These are phyloP conservation scores for Termitomyces sp. DNA, from an alignment of 768 basidiomycete genomes.

Conservation along the genomic window DNA sequence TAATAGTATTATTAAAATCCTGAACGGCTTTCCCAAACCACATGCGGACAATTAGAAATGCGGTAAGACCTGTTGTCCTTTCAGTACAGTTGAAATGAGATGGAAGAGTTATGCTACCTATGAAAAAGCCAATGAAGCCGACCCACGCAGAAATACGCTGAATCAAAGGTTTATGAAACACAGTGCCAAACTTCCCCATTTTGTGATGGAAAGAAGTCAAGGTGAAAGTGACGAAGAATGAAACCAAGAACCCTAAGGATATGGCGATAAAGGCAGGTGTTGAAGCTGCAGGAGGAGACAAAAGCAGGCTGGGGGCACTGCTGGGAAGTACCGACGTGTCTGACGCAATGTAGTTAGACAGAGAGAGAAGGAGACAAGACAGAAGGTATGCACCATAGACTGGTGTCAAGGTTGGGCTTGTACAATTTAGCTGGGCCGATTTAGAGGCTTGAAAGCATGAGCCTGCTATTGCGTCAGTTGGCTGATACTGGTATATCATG, in stretches of 20 bases:
- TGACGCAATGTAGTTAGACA: conserved; percentile 19
- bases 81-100: neutral
- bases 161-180: conserved; percentile 50
- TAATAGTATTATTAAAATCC: conserved; percentile 67
- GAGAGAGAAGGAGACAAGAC: neutral
- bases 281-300: conserved; percentile 57
- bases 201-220: conserved; percentile 61
- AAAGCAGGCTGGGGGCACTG: conserved; percentile 46
- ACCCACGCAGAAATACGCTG: conserved; percentile 66
- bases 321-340: conserved; percentile 60
- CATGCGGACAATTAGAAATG: conserved; percentile 70
- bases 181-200: conserved; percentile 44
- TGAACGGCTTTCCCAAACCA: conserved; percentile 77
- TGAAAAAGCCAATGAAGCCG: conserved; percentile 70
- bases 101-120: conserved; percentile 37
- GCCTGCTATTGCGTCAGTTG: conserved; percentile 33
- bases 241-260: conserved; percentile 46
- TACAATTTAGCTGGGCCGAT: conserved; percentile 49
- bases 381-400: conserved; percentile 45
- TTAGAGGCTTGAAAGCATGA: conserved; percentile 57
- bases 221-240: conserved; percentile 65
- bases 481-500: neutral
- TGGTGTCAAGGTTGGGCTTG: conserved; percentile 46
- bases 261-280: conserved; percentile 62
- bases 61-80: conserved; percentile 46